Evolutionary conservation across 495 filamentous ascomycete species (phyloP), one percentile per base, ranked within the genome.

Genomic region (Talaromyces stipitatus): DNA sequence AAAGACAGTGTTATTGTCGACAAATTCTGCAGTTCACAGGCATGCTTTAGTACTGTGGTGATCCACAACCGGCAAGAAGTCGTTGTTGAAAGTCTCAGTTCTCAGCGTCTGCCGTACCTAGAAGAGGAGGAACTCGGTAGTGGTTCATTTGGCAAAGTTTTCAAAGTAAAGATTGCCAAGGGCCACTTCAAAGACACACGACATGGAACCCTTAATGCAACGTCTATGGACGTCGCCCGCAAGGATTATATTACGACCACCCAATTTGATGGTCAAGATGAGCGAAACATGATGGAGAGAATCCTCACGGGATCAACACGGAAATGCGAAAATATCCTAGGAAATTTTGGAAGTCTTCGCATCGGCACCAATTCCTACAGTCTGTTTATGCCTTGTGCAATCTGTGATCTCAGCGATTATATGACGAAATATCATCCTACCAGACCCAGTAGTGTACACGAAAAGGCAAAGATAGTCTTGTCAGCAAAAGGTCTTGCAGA

Each of bases 361-460:
- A 60, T 66, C n/a, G 66, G 61, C 26, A 50, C 47, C 5, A 54
- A 22, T 2, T 64, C 51, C n/a, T 73, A 69, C 51, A 70, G 70
- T 48, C 52, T 73, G 30, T 71, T 73, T 32, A 73, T 73, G 70
- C 69, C 70, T 4, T 60, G 64, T 10, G 69, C 69, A 16, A 57
- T 69, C 32, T 69, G 64, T 58, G 70, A 73, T 33, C 61, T 73
- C 2, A 52, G 60, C 18, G 56, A 30, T 18, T 71, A 66, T 52
- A 71, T 71, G 69, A 65, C 50, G 50, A 50, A 63, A 14, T 43
- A 55, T 30, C 54, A 55, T 45, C 20, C n/a, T n/a, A 12, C 54
- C 47, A 9, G 57, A 33, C 47, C 30, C 36, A 45, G 22, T 4
- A 28, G 30, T 47, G 22, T 65, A 0, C 29, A 26, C 0, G 61